Evolutionary conservation across 768 basidiomycete genomes (phyloP).

Genomic region (Phylloporus arenicola): DNA sequence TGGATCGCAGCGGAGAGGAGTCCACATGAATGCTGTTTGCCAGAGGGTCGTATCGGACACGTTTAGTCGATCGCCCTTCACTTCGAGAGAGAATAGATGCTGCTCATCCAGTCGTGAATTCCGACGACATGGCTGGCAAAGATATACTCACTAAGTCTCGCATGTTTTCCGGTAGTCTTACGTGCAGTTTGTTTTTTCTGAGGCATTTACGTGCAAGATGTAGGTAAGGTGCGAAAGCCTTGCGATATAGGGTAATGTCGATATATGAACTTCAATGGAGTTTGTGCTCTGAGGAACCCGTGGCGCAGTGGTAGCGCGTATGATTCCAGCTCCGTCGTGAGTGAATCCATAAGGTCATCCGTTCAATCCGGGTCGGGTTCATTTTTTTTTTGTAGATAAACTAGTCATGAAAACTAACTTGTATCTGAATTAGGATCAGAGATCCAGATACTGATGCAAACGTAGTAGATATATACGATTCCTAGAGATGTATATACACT

Average conservation of each 20-base stretch:
- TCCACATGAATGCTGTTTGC: not conserved
- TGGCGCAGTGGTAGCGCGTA: slow-evolving; percentile 38
- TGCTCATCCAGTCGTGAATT: not conserved
- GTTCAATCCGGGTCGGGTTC: slow-evolving; percentile 44
- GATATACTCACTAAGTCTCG: slow-evolving; percentile 3
- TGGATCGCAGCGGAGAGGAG: no score
- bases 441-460: slow-evolving; percentile 1
- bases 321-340: slow-evolving; percentile 31
- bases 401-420: not conserved
- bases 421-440: not conserved
- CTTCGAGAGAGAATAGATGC: not conserved
- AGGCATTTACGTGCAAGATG: not conserved
- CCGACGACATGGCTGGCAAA: not conserved
- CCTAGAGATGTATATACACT: slow-evolving; percentile 8
- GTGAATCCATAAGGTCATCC: slow-evolving; percentile 40
- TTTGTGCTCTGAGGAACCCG: slow-evolving; percentile 20
- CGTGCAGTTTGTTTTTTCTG: slow-evolving; percentile 16
- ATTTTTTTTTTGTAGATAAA: slow-evolving; percentile 14
- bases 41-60: not conserved
- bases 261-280: not conserved
- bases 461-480: slow-evolving; percentile 7
- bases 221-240: not conserved
- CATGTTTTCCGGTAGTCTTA: slow-evolving; percentile 15
- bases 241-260: not conserved
- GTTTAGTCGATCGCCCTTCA: not conserved